phyloP scores from a whole-genome alignment of 2,329 filamentous ascomycete genomes.

The Ophioceras dolichostomum region DNA sequence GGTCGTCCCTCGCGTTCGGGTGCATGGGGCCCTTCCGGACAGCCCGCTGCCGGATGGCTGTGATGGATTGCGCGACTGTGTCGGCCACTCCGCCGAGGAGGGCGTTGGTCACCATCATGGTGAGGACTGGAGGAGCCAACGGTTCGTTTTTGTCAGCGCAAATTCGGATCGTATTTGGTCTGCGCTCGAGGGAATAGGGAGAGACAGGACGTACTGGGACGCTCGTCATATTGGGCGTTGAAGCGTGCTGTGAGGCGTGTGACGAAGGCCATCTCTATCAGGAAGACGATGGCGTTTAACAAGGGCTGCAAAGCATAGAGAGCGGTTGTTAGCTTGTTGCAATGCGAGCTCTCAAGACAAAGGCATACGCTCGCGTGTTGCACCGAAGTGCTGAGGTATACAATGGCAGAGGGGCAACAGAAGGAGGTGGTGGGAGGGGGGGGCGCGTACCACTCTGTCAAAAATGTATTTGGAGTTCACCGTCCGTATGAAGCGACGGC shows the following conservation, averaged over 20 bases:
- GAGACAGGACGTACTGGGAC: constrained; percentile 64
- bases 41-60: constrained; percentile 60
- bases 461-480: constrained; percentile 64
- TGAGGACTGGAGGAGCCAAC: constrained; percentile 54
- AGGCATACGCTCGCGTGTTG: background rate
- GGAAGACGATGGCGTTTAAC: constrained; percentile 70
- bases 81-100: constrained; percentile 92
- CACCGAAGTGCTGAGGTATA: background rate
- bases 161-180: background rate
- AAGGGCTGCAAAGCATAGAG: constrained; percentile 52
- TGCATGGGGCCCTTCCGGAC: constrained; percentile 44
- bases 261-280: constrained; percentile 80
- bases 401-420: background rate
- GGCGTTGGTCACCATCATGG: constrained; percentile 98
- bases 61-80: constrained; percentile 88
- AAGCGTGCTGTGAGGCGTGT: constrained; percentile 76
- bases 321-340: constrained; percentile 1
- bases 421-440: constrained; percentile 3
- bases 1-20: constrained; percentile 54
- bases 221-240: constrained; percentile 86
- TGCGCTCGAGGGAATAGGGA: background rate
- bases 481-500: constrained; percentile 49
- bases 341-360: background rate
- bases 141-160: background rate
- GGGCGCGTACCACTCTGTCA: constrained; percentile 53